Base-by-base conservation (phyloP, 192 early-diverging fungal species). In the Bifiguratus adelaidae region DNA sequence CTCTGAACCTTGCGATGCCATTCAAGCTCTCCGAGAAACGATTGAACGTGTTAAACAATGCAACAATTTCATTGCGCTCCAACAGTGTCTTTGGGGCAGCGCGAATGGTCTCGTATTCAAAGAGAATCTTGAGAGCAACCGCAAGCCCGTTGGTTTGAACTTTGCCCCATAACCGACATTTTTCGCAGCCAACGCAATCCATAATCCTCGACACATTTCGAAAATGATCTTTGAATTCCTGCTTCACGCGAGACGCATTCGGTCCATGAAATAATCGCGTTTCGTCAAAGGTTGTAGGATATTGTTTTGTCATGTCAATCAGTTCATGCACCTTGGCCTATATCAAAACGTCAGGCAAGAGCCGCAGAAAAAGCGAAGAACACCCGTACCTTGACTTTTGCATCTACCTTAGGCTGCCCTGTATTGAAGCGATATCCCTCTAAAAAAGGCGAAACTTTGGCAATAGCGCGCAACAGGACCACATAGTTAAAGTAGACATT, bases 141-240 rank as follows among this genome's bases (percentile, higher is more conserved):
- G 85, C 97, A n/a, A 99, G 64, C 5, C 96, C 95, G 50, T 85
- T 80, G 1, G 80, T 83, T 72, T 99, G 97, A 6, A 95, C 54
- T 58, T 99, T 99, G 20, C 97, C 97, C 97, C 97, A 99, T 25
- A 99, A 67, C 30, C 89, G 63, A 53, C 97, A 99, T 66, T 99
- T 99, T 67, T 99, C 92, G 59, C 97, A 99, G 1, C 85, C 89
- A 19, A 96, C 92, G 60, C 97, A 99, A 68, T 99, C 97, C 95
- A 99, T 97, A 60, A 99, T 95, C 18, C 80, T 63, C 9, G 95
- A 88, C 15, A 99, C 84, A 56, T 99, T 99, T 45, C 97, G 77
- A 70, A 99, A 99, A 52, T 82, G 80, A 21, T 81, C 71, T 58
- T 90, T 80, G 61, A 97, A 90, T 68, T 97, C 89, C 16, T 76